These are phyloP conservation scores for Croton laevigatus DNA, from an alignment of 441 rosid genomes.

Conservation along the genomic window DNA sequence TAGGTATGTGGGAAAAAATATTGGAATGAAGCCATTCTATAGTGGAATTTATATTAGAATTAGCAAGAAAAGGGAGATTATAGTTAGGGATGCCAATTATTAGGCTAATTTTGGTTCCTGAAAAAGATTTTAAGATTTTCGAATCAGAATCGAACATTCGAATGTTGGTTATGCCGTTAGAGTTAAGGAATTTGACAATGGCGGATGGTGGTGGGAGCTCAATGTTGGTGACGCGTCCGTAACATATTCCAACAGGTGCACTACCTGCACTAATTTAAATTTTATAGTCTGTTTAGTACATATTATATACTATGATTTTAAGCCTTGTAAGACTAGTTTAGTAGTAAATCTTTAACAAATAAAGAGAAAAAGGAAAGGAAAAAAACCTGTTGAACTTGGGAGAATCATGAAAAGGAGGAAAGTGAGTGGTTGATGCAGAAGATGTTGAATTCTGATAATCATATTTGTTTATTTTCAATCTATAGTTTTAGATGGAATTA, in stretches of 20 bases:
- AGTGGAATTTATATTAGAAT: constrained; percentile 18
- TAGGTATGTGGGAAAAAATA: constrained; percentile 30
- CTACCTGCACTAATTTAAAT: not conserved
- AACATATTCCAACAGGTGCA: constrained; percentile 38
- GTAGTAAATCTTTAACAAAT: too few relatives aligned
- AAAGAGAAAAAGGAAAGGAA: too few relatives aligned
- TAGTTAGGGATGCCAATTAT: constrained; percentile 39
- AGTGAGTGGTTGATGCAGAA: not conserved
- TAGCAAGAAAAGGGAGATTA: constrained; percentile 36
- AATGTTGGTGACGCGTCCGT: constrained; percentile 35
- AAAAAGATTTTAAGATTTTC: constrained; percentile 27
- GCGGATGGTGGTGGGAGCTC: constrained; percentile 28
- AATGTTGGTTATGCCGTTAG: constrained; percentile 31
- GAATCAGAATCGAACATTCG: constrained; percentile 42
- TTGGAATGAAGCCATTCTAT: constrained; percentile 40
- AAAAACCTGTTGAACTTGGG: constrained; percentile 12
- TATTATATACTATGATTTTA: too few relatives aligned
- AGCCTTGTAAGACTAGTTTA: too few relatives aligned
- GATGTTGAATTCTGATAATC: not conserved
- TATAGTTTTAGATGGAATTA: not conserved
- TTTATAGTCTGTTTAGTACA: too few relatives aligned
- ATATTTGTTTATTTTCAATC: not conserved
- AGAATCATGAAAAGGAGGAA: constrained; percentile 7
- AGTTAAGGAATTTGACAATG: constrained; percentile 26
- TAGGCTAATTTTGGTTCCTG: constrained; percentile 37